A percentile compares a stretch with the other conserved stretches of the same genome.
Conservation (phyloP, 1,139 yeast genomes). For the Nadsonia starkeyi-henricii region DNA sequence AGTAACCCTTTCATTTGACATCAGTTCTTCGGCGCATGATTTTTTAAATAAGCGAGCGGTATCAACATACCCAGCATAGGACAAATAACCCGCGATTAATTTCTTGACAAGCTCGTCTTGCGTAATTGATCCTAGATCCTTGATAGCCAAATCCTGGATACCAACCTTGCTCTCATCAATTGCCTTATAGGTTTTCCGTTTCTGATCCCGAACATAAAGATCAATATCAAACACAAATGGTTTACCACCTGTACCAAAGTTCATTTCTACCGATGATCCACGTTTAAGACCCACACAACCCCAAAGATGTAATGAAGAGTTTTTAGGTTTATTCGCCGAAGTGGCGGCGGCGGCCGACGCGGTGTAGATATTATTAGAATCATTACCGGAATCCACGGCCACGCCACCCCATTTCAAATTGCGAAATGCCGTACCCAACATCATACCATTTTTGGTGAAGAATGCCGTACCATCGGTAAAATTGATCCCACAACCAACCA, state of each 20-base stretch:
- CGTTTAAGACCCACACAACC: conserved; percentile 14
- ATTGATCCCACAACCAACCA: conserved; percentile 77
- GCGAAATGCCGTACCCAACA: conserved; percentile 38
- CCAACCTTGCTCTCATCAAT: conserved; percentile 7
- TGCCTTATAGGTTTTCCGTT: conserved; percentile 16
- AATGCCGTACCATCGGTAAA: conserved; percentile 50
- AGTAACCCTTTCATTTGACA: conserved; percentile 3
- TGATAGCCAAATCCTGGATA: conserved; percentile 2
- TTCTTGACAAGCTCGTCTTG: conserved; percentile 30
- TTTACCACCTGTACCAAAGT: conserved; percentile 44
- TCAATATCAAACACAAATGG: conserved; percentile 63
- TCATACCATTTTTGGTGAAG: conserved; percentile 70
- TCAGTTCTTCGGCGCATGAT: conserved; percentile 25
- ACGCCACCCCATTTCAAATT: conserved; percentile 26
- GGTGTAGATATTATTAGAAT: conserved; percentile 12
- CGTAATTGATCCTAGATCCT: conserved; percentile 3
- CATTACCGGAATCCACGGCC: conserved; percentile 38
- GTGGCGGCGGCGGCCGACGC: neutral
- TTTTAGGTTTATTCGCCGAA: neutral
- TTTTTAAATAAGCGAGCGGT: conserved; percentile 48
- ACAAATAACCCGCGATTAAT: conserved; percentile 54
- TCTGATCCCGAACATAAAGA: conserved; percentile 41
- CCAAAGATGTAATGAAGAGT: neutral
- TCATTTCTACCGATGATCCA: conserved; percentile 42
- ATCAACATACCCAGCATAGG: conserved; percentile 59